These are phyloP conservation scores for Exobasidium cylindrosporum DNA, from an alignment of 1,284 basidiomycete species.

Conservation along the genomic window DNA sequence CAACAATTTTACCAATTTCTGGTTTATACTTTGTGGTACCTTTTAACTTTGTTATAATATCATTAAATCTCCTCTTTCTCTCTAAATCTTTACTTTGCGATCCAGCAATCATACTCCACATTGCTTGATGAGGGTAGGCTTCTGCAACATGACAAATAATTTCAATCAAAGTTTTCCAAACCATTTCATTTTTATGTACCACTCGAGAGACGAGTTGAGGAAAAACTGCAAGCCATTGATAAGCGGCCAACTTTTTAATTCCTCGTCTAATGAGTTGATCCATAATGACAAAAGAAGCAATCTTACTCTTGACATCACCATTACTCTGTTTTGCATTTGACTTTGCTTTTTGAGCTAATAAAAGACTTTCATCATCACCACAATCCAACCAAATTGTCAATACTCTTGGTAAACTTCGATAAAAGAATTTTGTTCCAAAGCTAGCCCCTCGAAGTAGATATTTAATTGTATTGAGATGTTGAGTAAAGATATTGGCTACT, in stretches of 20 bases:
- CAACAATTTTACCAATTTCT: constrained; percentile 34
- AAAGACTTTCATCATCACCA: constrained; percentile 63
- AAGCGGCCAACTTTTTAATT: constrained; percentile 73
- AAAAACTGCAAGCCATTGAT: constrained; percentile 83
- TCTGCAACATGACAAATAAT: constrained; percentile 74
- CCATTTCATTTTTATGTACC: constrained; percentile 70
- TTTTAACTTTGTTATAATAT: constrained; percentile 68
- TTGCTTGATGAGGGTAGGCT: constrained; percentile 82
- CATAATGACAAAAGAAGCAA: constrained; percentile 40
- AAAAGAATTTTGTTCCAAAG: constrained; percentile 90
- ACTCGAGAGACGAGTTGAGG: constrained; percentile 96
- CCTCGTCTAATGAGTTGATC: constrained; percentile 61
- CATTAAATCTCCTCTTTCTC: constrained; percentile 65
- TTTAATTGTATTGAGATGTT: constrained; percentile 62
- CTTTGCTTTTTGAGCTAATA: constrained; percentile 16
- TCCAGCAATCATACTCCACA: constrained; percentile 90
- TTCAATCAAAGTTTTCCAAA: constrained; percentile 66
- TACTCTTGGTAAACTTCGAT: constrained; percentile 89
- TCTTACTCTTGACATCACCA: constrained; percentile 22
- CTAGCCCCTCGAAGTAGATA: constrained; percentile 73
- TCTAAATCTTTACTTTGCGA: constrained; percentile 75
- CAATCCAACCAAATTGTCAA: constrained; percentile 93
- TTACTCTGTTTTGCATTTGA: neutral
- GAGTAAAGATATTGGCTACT: constrained; percentile 58
- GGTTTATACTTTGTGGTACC: constrained; percentile 45